A percentile compares a stretch with the other conserved stretches of the same genome.
These are phyloP conservation scores for Colletotrichum sublineola DNA, from an alignment of 2,329 filamentous ascomycete species.

Conservation along the genomic window DNA sequence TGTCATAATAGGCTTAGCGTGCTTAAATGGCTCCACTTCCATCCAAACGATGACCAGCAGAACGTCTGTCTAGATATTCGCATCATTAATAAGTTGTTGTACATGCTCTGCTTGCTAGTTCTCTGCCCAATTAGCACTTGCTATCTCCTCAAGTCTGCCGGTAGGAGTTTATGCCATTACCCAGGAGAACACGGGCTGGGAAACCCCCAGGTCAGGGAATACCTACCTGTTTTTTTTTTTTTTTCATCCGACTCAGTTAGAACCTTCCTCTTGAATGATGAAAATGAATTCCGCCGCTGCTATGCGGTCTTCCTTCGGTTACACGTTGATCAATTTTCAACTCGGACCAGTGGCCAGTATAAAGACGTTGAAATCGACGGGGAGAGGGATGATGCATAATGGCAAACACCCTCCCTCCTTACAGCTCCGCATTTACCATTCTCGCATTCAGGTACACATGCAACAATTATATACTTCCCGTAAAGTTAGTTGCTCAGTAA, in stretches of 20 bases:
- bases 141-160: not conserved
- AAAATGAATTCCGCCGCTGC: not conserved
- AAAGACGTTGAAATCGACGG: not conserved
- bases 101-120: too few species aligned
- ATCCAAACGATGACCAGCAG: conserved; percentile 22
- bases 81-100: too few species aligned
- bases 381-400: not conserved
- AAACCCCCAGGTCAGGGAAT: not conserved
- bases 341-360: not conserved
- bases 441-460: not conserved
- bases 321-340: not conserved
- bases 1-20: conserved; percentile 7
- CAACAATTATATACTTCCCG: too few species aligned
- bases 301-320: not conserved
- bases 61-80: not conserved
- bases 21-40: not conserved
- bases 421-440: not conserved
- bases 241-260: not conserved
- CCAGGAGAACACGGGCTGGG: not conserved
- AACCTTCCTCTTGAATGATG: not conserved
- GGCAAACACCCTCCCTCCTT: not conserved
- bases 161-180: not conserved
- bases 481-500: not conserved
- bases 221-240: not conserved
- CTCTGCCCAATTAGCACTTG: too few species aligned